These are phyloP conservation scores for Bryoerythrophyllum caledonicum DNA, from an alignment of 225 moss, liverwort and hornwort species.

Conservation along the genomic window DNA sequence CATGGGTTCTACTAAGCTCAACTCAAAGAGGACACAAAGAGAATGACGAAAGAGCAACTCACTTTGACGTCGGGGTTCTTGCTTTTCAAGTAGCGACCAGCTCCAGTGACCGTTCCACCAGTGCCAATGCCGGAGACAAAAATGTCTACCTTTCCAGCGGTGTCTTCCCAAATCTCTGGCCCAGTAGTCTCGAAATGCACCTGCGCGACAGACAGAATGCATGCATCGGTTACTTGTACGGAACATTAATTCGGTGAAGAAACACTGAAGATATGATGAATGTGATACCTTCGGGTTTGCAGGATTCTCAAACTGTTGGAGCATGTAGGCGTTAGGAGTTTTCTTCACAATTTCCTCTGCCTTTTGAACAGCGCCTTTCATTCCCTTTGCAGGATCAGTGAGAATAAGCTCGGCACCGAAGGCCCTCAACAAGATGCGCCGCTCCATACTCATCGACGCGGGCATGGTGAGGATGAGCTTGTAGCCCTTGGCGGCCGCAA, in stretches of 20 bases:
- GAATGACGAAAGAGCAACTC: background rate
- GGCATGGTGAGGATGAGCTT: constrained; percentile 88
- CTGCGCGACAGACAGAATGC: constrained; percentile 35
- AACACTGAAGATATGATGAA: background rate
- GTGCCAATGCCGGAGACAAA: constrained; percentile 75
- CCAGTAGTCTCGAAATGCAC: constrained; percentile 88
- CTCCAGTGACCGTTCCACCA: constrained; percentile 80
- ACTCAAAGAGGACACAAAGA: background rate
- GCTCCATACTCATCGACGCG: constrained; percentile 84
- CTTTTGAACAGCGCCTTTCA: constrained; percentile 90
- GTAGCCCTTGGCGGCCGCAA: constrained; percentile 85
- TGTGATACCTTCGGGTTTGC: constrained; percentile 74
- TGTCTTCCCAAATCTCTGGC: constrained; percentile 86
- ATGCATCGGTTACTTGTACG: background rate
- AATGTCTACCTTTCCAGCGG: constrained; percentile 71
- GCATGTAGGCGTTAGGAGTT: constrained; percentile 84
- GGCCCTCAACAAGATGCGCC: constrained; percentile 74
- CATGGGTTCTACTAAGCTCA: background rate
- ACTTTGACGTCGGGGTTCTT: constrained; percentile 77
- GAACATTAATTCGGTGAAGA: background rate
- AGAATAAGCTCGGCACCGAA: constrained; percentile 82
- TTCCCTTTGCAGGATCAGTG: constrained; percentile 82
- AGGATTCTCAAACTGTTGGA: constrained; percentile 87
- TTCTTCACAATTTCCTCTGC: constrained; percentile 79
- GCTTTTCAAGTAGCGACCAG: constrained; percentile 69